These are phyloP conservation scores for Knufia petricola DNA, from an alignment of 2,329 filamentous ascomycete species.

Conservation along the genomic window DNA sequence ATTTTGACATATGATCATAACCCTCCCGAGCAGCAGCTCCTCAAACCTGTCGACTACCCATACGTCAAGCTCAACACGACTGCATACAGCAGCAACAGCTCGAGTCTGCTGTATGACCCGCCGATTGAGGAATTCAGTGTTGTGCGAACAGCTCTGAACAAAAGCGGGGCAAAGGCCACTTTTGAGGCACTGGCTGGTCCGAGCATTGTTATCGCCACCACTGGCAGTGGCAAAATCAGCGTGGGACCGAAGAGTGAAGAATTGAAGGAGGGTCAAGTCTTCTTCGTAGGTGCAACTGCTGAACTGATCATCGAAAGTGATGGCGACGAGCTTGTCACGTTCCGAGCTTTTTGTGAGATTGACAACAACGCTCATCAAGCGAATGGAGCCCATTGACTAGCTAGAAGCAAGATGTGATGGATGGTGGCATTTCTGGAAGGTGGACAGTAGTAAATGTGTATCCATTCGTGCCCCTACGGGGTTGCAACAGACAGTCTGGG, in stretches of 20 bases:
- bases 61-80: conserved; percentile 73
- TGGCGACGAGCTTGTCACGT: conserved; percentile 67
- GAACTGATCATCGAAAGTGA: conserved; percentile 66
- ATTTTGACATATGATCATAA: conserved; percentile 96
- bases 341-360: conserved; percentile 90
- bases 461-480: no score
- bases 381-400: conserved; percentile 20
- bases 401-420: conserved; percentile 5
- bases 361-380: conserved; percentile 34
- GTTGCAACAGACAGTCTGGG: no score
- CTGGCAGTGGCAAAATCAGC: conserved; percentile 69
- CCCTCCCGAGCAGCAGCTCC: conserved; percentile 90
- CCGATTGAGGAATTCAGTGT: conserved; percentile 96
- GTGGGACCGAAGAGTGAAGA: conserved; percentile 74
- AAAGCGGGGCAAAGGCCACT: conserved; percentile 65
- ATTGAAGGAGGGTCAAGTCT: conserved; percentile 63
- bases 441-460: no score
- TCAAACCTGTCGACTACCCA: conserved; percentile 74
- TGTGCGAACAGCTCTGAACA: conserved; percentile 65
- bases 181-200: conserved; percentile 83
- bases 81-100: conserved; percentile 69
- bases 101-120: conserved; percentile 73
- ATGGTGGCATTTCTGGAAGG: no score
- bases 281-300: conserved; percentile 79
- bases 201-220: conserved; percentile 85